Evolutionary conservation across 805 yeast species (phyloP), one percentile per base, ranked within the genome.

Genomic region (Metschnikowia lochheadii): DNA sequence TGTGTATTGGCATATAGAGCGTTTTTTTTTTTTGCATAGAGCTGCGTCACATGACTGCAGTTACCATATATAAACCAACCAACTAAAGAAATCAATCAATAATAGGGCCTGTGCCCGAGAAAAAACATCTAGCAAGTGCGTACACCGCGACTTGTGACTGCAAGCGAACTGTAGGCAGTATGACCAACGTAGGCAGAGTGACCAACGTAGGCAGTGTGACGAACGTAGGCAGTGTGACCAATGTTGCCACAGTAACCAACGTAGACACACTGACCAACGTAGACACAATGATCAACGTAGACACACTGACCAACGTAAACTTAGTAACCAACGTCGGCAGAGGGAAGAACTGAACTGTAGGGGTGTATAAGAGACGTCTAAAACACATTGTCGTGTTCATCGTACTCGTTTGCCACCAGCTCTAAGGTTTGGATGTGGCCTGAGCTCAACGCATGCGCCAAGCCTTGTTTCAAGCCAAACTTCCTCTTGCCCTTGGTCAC

Each of bases 11-110:
- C 21, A 40, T 39, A 39, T 40, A 15, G n/a, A 33, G 45, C 45
- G 45, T 42, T 41, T 21, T 17, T 41, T 42, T 42, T 41, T 18
- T 42, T 42, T 42, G 45, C 45, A 42, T 42, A 42, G n/a, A 21
- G 20, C 45, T 34, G 45, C 45, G 34, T 40, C 43, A 21, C 45
- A 21, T 20, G 37, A 21, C 38, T 20, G 45, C 45, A 42, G 45
- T 42, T 34, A 20, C 21, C 45, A 20, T 21, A 42, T 26, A 32
- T 31, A 41, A 41, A 39, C 33, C 37, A 41, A 41, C 37, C 44
- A 41, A 38, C 40, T 7, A 38, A 38, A 17, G 37, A 33, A 33
- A 42, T 21, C 38, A 31, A 40, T 23, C 40, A 37, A 17, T 17
- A 37, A 17, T 17, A 13, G 40, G 23, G 23, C 14, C n/a, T 17